Conservation (phyloP, 2,329 filamentous ascomycete species). For the Pseudocercospora cruenta region DNA sequence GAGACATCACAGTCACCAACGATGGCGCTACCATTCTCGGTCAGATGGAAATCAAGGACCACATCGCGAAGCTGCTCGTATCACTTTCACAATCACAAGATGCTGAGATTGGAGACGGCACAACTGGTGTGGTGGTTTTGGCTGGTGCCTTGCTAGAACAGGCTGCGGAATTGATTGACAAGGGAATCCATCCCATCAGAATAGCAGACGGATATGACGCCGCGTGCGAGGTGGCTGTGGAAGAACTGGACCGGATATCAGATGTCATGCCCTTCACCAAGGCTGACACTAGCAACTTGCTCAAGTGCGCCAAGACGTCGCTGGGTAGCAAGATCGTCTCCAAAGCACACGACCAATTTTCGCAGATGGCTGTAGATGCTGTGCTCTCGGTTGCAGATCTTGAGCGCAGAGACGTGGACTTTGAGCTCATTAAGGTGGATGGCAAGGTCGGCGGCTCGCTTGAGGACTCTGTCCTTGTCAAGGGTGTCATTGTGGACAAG, state of each 20-base stretch:
- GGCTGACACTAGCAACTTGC: constrained; percentile 79
- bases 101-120: constrained; percentile 97
- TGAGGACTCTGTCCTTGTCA: constrained; percentile 91
- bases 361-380: constrained; percentile 94
- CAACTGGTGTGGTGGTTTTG: constrained; percentile 94
- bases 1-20: constrained; percentile 98
- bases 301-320: constrained; percentile 94
- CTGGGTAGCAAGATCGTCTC: constrained; percentile 99
- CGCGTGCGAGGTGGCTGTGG: constrained; percentile 93
- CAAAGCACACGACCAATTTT: constrained; percentile 97
- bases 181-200: constrained; percentile 97
- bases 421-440: constrained; percentile 98
- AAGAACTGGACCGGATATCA: constrained; percentile 88
- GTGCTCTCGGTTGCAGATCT: constrained; percentile 95
- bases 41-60: constrained; percentile 98
- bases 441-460: constrained; percentile 94
- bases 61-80: constrained; percentile 94
- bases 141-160: constrained; percentile 94
- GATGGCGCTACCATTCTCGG: constrained; percentile 96
- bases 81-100: constrained; percentile 98
- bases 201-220: constrained; percentile 98
- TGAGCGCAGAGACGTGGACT: constrained; percentile 95
- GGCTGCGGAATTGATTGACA: constrained; percentile 96
- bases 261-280: constrained; percentile 85
- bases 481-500: constrained; percentile 98